Percentiles rank a stretch among this genome's conserved stretches.
These are phyloP conservation scores for Cephaloascus albidus DNA, from an alignment of 805 yeast species.

Conservation along the genomic window DNA sequence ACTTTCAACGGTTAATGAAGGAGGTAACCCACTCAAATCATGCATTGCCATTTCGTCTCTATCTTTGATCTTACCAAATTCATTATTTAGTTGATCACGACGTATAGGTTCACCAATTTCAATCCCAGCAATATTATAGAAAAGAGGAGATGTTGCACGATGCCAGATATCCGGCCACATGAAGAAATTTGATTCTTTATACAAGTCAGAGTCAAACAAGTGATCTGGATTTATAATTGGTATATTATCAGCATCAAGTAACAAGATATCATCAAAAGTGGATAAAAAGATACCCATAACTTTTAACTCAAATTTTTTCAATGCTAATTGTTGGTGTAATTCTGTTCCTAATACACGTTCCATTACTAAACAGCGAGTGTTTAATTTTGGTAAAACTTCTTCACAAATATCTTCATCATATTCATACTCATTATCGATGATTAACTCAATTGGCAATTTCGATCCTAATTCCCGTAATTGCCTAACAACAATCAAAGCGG, in stretches of 20 bases:
- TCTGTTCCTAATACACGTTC: slow-evolving; percentile 50
- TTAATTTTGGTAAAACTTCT: slow-evolving; percentile 45
- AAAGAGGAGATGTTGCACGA: slow-evolving; percentile 19
- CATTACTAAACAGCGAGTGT: slow-evolving; percentile 62
- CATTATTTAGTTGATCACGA: slow-evolving; percentile 19
- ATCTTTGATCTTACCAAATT: slow-evolving; percentile 15
- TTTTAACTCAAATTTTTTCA: slow-evolving; percentile 62
- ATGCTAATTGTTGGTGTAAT: slow-evolving; percentile 35
- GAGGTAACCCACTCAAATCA: slow-evolving; percentile 22
- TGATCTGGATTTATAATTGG: slow-evolving; percentile 59
- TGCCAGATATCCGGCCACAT: slow-evolving; percentile 29
- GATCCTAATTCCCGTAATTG: no score
- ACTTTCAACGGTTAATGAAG: slow-evolving; percentile 18
- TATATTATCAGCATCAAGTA: slow-evolving; percentile 70
- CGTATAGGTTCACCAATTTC: slow-evolving; percentile 18
- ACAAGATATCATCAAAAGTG: slow-evolving; percentile 59
- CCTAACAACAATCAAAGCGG: no score
- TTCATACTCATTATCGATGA: slow-evolving; percentile 62
- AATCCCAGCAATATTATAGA: slow-evolving; percentile 20
- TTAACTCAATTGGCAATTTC: slow-evolving; percentile 69
- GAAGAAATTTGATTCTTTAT: slow-evolving; percentile 17
- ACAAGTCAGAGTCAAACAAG: slow-evolving; percentile 51
- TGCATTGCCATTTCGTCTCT: slow-evolving; percentile 15
- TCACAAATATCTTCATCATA: slow-evolving; percentile 68
- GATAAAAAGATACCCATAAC: slow-evolving; percentile 64